Percentiles rank a stretch among this genome's conserved stretches.
Conservation (phyloP, 2,329 filamentous ascomycete species). For the Diaporthe sp. region DNA sequence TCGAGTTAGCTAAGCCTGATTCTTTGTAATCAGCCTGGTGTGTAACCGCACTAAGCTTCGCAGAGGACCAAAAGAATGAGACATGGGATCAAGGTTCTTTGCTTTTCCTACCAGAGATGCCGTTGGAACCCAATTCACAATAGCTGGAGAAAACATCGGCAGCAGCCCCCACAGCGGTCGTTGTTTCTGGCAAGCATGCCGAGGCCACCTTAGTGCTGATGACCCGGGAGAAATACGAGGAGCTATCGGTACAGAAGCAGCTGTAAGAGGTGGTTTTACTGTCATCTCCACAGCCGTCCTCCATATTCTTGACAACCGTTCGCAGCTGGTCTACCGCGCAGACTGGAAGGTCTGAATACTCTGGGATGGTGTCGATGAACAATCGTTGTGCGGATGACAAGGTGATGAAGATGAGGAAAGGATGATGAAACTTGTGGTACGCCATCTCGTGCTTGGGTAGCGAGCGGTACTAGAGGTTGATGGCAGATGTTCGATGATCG, state of each 20-base stretch:
- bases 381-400: not conserved
- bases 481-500: not conserved
- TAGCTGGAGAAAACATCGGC: conserved; percentile 1
- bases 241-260: conserved; percentile 41
- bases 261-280: conserved; percentile 36
- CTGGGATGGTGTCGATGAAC: conserved; percentile 26
- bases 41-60: not conserved
- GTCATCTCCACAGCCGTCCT: conserved; percentile 39
- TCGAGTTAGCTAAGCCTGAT: not conserved
- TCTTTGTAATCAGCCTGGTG: not conserved
- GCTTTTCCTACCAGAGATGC: not conserved
- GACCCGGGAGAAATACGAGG: conserved; percentile 30
- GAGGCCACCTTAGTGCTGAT: conserved; percentile 33
- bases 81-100: not conserved
- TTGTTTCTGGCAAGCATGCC: conserved; percentile 18
- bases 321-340: conserved; percentile 39
- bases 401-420: not conserved
- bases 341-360: conserved; percentile 29
- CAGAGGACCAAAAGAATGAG: not conserved
- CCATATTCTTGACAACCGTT: conserved; percentile 38
- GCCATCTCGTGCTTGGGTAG: not conserved
- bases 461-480: not conserved
- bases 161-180: not conserved
- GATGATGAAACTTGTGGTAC: not conserved
- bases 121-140: not conserved